Evolutionary conservation across 768 basidiomycete species (phyloP), one percentile per base, ranked within the genome.

Genomic region (Atractiella rhizophila): DNA sequence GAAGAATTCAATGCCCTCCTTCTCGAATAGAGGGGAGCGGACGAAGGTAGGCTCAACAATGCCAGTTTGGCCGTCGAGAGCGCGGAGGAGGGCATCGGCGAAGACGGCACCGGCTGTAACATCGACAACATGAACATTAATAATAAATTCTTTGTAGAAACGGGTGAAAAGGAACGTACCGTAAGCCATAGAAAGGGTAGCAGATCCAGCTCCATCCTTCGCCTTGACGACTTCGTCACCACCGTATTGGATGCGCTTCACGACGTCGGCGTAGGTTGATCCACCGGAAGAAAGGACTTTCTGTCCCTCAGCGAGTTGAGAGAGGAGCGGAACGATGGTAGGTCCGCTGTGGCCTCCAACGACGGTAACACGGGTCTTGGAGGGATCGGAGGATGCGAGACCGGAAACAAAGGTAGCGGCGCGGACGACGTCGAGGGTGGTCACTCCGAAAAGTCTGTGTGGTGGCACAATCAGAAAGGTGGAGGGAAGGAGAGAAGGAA

Each of bases 171-270:
- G 44, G 31, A 23, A 48, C 54, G 13, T 34, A 54, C 55, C 60
- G 56, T 71, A 74, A 11, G 73, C 73, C 75, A 77, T 77, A 40
- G 72, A 74, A 43, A 77, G 68, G 21, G 74, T 77, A 27, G 74
- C 74, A 30, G 67, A 69, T 39, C 74, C 75, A 29, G 74, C 71
- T 35, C 75, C 74, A 49, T 86, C 85, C 68, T 96, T 96, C 37
- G 86, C 86, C 68, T 91, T 75, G 57, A 96, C 88, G 48, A 94
- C 86, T 63, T 94, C 86, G 54, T 98, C 88, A 62, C 88, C 88
- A 57, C 88, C 88, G 52, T 71, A 96, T 59, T 98, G 88, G 57
- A 96, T 94, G 43, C 88, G 71, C 65, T 88, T 63, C 41, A 98
- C 75, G 48, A 94, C 68, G 56, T 72, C 70, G 23, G 70, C 66